Base-by-base conservation (phyloP, 179 eudicot species). In the Spergularia azorica region DNA sequence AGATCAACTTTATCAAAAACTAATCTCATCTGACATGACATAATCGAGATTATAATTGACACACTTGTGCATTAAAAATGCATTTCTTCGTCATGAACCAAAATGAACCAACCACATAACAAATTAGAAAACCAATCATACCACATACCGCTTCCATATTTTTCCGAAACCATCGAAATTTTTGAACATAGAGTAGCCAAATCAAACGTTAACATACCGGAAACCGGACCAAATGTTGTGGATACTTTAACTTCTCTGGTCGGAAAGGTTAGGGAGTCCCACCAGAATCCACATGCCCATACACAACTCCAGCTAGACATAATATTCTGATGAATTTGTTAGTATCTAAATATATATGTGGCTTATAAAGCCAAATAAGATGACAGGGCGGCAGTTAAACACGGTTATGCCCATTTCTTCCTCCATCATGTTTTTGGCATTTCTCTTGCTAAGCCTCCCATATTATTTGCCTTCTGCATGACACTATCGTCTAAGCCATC, bases 281-380 rank as follows among this genome's bases (percentile, higher is more conserved):
- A 74, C 84, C 78, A 77, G 9, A 70, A 78, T 73, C 76, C 68
- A 77, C 78, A 77, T 77, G 78, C 78, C 75, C 81, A 77, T 73
- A 77, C 18, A 50, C 9, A 12, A 20, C 56, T 66, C 77, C 82
- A 67, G 74, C 82, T 59, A 54, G 58, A 59, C 60, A 12, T 10
- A 67, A 56, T 21, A 57, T 56, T 62, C 59, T 2, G 62, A 18
- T 56, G 41, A 61, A n/a, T 52, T 50, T 51, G 51, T 48, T 36
- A 71, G 73, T 26, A 26, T 26, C 32, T 26, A 1, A 26, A 26
- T 26, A 26, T 26, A 39, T 18, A 16, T 39, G 50, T 59, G 64
- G 36, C 71, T 57, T 62, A 60, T 41, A 58, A 64, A 13, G 16
- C 39, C 21, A 41, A 10, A 16, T 26, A 59, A 62, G 51, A 26